Base-by-base conservation (phyloP, 2,329 filamentous ascomycete species). In the Alternaria infectoria region DNA sequence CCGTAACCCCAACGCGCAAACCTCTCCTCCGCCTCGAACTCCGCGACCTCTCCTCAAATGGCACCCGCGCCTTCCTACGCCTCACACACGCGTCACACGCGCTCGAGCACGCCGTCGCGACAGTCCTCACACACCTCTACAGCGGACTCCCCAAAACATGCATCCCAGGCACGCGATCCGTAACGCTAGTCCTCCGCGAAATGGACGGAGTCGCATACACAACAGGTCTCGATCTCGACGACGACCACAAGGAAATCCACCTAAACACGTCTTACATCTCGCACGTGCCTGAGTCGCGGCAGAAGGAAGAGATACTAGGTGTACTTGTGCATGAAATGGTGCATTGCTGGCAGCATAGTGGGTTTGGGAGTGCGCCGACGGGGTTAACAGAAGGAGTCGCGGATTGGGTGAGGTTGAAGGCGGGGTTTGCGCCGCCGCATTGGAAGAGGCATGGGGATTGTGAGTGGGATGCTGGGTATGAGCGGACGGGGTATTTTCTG, bases 311-410 rank as follows among this genome's bases (percentile, higher is more conserved):
- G 81, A 88, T 97, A 62, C 82, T 87, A 17, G 96, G 96, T 44
- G 93, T 98, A 1, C 80, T 98, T 19, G 91, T 91, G 2, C 95
- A 98, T 77, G 95, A 98, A 81, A 90, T 97, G 65, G 95, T 98
- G 13, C 96, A 98, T 82, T 97, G 93, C 81, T 96, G 91, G 81
- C 95, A 98, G 80, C 91, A 92, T 80, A 90, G 93, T 71, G 91
- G 85, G 2, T 82, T 79, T 10, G 83, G 82, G 0, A 81, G 80
- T 5, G 82, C 88, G 46, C 79, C 82, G 3, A 90, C 90, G 1
- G 96, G 96, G 0, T 80, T 98, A 50, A 90, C 97, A 59, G 95
- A 98, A 80, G 95, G 95, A 1, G 88, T 98, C 57, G 95, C 95
- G 19, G 96, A 98, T 81, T 98, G 93, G 88, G 94, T 98, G 23